Conservation (phyloP, 805 yeast species). For the Saturnispora mendoncae region DNA sequence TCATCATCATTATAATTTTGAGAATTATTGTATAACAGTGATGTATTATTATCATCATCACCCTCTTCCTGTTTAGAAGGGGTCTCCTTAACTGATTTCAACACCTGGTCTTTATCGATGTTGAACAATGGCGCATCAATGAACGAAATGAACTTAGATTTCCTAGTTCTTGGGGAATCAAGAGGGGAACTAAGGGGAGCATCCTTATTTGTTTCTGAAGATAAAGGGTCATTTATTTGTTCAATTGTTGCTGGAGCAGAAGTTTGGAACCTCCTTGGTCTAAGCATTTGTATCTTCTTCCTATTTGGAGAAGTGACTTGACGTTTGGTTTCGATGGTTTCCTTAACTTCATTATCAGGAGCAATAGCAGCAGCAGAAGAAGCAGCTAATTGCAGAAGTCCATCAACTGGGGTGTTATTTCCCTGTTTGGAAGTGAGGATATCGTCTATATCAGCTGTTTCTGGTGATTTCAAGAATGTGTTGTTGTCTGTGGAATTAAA, state of each 20-base stretch:
- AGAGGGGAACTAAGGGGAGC: slow-evolving; percentile 19
- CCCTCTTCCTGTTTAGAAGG: not conserved
- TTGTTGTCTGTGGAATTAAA: not conserved
- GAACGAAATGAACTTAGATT: slow-evolving; percentile 13
- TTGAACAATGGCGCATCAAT: slow-evolving; percentile 50
- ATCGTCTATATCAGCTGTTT: slow-evolving; percentile 5
- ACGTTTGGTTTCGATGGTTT: slow-evolving; percentile 5
- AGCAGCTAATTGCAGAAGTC: not conserved
- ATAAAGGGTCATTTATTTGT: slow-evolving; percentile 23
- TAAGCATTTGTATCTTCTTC: slow-evolving; percentile 32
- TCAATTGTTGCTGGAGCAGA: not conserved
- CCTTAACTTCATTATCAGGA: not conserved
- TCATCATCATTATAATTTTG: slow-evolving; percentile 2
- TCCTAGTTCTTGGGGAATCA: slow-evolving; percentile 25
- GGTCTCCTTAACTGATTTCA: not conserved
- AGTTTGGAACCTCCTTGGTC: slow-evolving; percentile 33
- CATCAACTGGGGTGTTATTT: not conserved
- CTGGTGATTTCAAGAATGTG: slow-evolving; percentile 1
- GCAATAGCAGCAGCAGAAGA: too few relatives aligned
- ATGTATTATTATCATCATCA: too few relatives aligned
- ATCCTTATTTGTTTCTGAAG: not conserved
- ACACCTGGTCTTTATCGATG: slow-evolving; percentile 19
- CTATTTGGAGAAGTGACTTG: slow-evolving; percentile 31
- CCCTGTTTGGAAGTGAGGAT: not conserved
- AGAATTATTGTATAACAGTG: too few relatives aligned